These are phyloP conservation scores for Naumovozyma castellii DNA, from an alignment of 805 yeast genomes.

Conservation along the genomic window DNA sequence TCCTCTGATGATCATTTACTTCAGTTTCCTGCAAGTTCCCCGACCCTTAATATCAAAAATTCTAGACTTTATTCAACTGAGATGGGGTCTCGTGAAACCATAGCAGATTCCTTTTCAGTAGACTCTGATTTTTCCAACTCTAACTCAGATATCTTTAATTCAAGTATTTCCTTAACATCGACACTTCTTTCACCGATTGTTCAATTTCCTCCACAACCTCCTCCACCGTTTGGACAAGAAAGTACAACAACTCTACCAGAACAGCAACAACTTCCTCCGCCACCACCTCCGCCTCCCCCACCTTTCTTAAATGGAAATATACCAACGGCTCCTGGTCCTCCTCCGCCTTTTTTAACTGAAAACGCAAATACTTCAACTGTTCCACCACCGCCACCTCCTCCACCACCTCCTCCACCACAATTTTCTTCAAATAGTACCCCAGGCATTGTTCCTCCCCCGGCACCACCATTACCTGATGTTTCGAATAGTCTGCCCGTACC, in stretches of 20 bases:
- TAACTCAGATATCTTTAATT: too few relatives aligned
- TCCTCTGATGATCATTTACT: background rate
- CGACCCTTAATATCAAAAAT: too few relatives aligned
- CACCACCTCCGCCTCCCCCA: conserved; percentile 30
- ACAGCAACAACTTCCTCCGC: conserved; percentile 5
- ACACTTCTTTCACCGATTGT: conserved; percentile 1
- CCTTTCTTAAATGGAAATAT: conserved; percentile 5
- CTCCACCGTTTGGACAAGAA: conserved; percentile 16
- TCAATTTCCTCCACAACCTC: conserved; percentile 25
- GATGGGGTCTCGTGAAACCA: too few relatives aligned
- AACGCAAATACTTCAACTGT: conserved; percentile 7
- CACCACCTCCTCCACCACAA: conserved; percentile 14
- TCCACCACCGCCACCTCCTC: conserved; percentile 19
- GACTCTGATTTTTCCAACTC: too few relatives aligned
- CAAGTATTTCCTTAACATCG: too few relatives aligned
- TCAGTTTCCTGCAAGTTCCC: too few relatives aligned
- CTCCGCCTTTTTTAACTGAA: conserved; percentile 15
- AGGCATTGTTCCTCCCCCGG: too few relatives aligned
- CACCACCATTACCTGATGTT: conserved; percentile 27
- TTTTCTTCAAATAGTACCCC: too few relatives aligned
- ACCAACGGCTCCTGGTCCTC: conserved; percentile 21
- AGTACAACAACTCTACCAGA: background rate
- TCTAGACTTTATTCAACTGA: too few relatives aligned
- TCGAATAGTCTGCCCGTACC: conserved; percentile 23
- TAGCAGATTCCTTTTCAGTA: too few relatives aligned